Percentiles rank a stretch among this genome's conserved stretches.
These are phyloP conservation scores for Microcyclosporella mali DNA, from an alignment of 2,329 filamentous ascomycete species.

Conservation along the genomic window DNA sequence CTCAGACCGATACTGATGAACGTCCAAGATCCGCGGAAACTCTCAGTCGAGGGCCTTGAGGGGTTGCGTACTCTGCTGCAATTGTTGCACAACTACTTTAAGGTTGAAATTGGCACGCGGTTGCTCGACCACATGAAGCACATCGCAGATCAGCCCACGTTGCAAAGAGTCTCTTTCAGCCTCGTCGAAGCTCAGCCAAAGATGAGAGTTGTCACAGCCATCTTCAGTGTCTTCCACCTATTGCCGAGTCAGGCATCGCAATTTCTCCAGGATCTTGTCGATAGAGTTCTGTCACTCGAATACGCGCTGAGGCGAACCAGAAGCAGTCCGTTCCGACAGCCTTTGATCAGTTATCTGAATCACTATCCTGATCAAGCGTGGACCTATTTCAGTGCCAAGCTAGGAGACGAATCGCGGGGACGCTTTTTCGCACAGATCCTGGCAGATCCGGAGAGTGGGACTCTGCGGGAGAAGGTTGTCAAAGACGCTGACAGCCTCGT, in stretches of 20 bases:
- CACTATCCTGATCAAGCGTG: conserved; percentile 86
- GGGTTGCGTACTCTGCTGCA: conserved; percentile 85
- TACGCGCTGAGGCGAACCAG: conserved; percentile 77
- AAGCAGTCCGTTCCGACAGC: conserved; percentile 83
- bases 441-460: conserved; percentile 64
- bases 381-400: conserved; percentile 67
- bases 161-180: conserved; percentile 90
- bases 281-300: conserved; percentile 85
- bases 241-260: conserved; percentile 81
- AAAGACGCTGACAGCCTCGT: conserved; percentile 68
- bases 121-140: conserved; percentile 90
- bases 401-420: conserved; percentile 82
- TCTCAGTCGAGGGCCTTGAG: conserved; percentile 83
- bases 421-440: conserved; percentile 87
- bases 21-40: conserved; percentile 82
- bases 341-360: conserved; percentile 88
- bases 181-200: conserved; percentile 86
- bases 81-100: conserved; percentile 95
- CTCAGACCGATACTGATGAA: conserved; percentile 94
- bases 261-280: conserved; percentile 85
- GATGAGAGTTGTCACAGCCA: conserved; percentile 92
- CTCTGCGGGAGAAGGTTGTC: conserved; percentile 68
- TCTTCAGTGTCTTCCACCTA: conserved; percentile 96
- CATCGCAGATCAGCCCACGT: conserved; percentile 70
- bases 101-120: conserved; percentile 90